Evolutionary conservation across 2,329 filamentous ascomycete species (phyloP).

Genomic region (Talaromyces sp.): DNA sequence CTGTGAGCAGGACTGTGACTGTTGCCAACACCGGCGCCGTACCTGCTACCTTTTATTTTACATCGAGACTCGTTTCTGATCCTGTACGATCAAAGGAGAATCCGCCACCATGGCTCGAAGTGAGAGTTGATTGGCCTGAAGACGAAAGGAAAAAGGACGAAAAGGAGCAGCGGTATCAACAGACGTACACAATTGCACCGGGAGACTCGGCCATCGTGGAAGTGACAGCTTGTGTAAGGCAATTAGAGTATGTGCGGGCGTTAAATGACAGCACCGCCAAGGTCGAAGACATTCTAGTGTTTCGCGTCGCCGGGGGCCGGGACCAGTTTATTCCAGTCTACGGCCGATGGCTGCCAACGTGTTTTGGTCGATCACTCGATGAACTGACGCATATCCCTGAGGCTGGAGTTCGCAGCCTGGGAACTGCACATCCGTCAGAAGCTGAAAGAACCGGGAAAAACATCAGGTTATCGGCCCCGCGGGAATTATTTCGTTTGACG

Average conservation of each 20-base stretch:
- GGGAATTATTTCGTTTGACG: constrained; percentile 84
- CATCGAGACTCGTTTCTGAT: constrained; percentile 56
- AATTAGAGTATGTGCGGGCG: constrained; percentile 58
- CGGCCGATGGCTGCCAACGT: constrained; percentile 74
- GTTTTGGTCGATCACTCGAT: constrained; percentile 79
- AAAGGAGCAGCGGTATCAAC: constrained; percentile 28
- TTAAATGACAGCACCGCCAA: constrained; percentile 65
- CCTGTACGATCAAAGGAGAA: constrained; percentile 30
- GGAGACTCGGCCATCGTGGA: constrained; percentile 74
- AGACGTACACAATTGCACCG: constrained; percentile 66
- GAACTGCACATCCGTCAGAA: constrained; percentile 18
- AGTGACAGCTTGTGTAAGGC: constrained; percentile 63
- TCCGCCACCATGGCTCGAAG: constrained; percentile 64
- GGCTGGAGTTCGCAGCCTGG: constrained; percentile 67
- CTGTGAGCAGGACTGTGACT: constrained; percentile 64
- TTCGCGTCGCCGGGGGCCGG: constrained; percentile 76
- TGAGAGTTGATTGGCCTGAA: constrained; percentile 57
- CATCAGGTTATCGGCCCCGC: constrained; percentile 69
- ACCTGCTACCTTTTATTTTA: constrained; percentile 72
- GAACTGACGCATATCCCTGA: constrained; percentile 83
- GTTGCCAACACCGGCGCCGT: constrained; percentile 90
- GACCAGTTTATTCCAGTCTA: constrained; percentile 87
- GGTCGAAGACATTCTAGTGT: constrained; percentile 82
- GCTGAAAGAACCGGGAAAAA: constrained; percentile 35
- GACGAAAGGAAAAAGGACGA: constrained; percentile 28